Evolutionary conservation across 2,329 filamentous ascomycete genomes (phyloP), one percentile per base, ranked within the genome.

Genomic region (Epichloe sibirici): DNA sequence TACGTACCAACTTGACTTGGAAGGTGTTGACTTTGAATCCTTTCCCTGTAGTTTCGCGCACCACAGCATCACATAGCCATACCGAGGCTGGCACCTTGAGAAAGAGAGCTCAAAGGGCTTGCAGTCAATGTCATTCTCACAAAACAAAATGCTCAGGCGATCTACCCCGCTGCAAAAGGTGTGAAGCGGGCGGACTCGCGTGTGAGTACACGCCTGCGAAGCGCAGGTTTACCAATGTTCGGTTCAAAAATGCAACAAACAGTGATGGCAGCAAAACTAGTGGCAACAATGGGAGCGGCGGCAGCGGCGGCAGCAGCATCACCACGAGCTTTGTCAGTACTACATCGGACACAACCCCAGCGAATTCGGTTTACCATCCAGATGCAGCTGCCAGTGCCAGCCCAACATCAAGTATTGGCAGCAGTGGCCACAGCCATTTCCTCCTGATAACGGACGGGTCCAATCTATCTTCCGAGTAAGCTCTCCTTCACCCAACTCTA

Each of bases 141-240:
- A 73, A 73, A 58, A 71, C 69, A 1, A 71, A 71, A 54, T 73
- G 70, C 54, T 71, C 69, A 1, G 69, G 70, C 21, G 69, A 71
- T 48, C 52, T 69, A 45, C 70, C 70, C 5, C 60, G 59, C 31
- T 73, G 70, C 55, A 65, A 66, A 55, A 61, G 70, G 51, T 73
- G 70, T 56, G 63, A 68, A 45, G 55, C 55, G 2, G 58, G 59
- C 34, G 61, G 63, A 28, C 55, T 72, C n/a, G 48, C 51, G 15
- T 73, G 70, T 60, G 69, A 71, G 55, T 73, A 73, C 54, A 66
- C 63, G 13, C 62, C 65, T 0, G 62, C 66, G 13, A 71, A 68
- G 57, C 63, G 70, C 40, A 67, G 66, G 47, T 70, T 71, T 49
- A 61, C 63, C 51, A 67, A 65, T 51, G 60, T 68, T 39, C 63